Evolutionary conservation across 2,329 filamentous ascomycete species (phyloP).

Genomic region (Colletotrichum lini): DNA sequence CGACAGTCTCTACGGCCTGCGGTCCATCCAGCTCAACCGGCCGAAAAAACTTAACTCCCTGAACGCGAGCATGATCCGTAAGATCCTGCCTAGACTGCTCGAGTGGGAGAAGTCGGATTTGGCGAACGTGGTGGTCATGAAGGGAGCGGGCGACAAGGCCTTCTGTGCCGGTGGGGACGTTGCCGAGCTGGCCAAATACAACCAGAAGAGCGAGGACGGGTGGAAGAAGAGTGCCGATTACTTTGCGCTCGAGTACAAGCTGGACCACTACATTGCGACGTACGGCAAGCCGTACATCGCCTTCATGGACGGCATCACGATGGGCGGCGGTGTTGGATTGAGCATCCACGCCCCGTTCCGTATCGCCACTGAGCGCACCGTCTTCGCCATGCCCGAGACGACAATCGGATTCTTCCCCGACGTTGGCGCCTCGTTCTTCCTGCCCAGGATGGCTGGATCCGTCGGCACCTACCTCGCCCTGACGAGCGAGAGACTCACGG

Average conservation of each 20-base stretch:
- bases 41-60: slow-evolving; percentile 93
- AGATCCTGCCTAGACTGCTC: slow-evolving; percentile 89
- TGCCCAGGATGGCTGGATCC: slow-evolving; percentile 88
- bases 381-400: slow-evolving; percentile 99
- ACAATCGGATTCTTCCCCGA: slow-evolving; percentile 99
- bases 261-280: slow-evolving; percentile 95
- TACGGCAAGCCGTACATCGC: slow-evolving; percentile 94
- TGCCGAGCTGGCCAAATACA: slow-evolving; percentile 80
- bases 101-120: slow-evolving; percentile 97
- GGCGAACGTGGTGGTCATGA: slow-evolving; percentile 93
- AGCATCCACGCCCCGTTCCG: slow-evolving; percentile 96
- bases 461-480: slow-evolving; percentile 94
- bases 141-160: slow-evolving; percentile 86
- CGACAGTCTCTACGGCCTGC: slow-evolving; percentile 88
- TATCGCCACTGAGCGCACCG: slow-evolving; percentile 94
- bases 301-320: slow-evolving; percentile 98
- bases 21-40: slow-evolving; percentile 94
- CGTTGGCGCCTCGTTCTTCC: slow-evolving; percentile 95
- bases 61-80: slow-evolving; percentile 93
- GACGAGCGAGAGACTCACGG: slow-evolving; percentile 86
- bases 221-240: slow-evolving; percentile 84
- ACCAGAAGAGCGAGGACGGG: slow-evolving; percentile 77
- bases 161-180: slow-evolving; percentile 97
- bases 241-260: slow-evolving; percentile 95
- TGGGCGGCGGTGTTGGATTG: slow-evolving; percentile 96